phyloP scores from a whole-genome alignment of 2,329 filamentous ascomycete species.

The Aspergillus hiratsukae region DNA sequence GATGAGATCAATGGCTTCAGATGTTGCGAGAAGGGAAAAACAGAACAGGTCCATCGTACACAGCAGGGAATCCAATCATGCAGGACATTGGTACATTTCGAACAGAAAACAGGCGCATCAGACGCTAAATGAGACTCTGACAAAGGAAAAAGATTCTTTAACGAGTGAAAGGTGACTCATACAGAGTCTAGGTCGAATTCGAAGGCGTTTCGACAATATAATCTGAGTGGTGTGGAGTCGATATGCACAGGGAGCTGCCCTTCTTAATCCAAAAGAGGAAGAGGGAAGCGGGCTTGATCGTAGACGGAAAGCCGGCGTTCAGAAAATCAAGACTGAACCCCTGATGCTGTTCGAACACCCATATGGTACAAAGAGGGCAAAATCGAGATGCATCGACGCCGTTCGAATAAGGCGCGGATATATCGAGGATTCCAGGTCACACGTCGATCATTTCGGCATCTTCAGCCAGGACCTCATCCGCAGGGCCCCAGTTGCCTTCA shows the following conservation, averaged over 20 bases:
- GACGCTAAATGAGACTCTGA: slow-evolving; percentile 4
- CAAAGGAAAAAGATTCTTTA: slow-evolving; percentile 4
- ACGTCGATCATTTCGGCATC: slow-evolving; percentile 63
- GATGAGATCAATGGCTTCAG: background rate
- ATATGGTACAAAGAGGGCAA: slow-evolving; percentile 15
- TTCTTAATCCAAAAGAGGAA: slow-evolving; percentile 1
- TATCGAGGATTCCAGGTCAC: slow-evolving; percentile 29
- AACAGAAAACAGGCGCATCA: background rate
- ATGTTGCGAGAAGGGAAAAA: background rate
- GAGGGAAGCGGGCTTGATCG: slow-evolving; percentile 10
- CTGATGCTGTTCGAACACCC: slow-evolving; percentile 12
- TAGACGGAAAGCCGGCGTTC: background rate
- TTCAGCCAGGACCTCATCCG: slow-evolving; percentile 56
- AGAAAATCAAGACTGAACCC: slow-evolving; percentile 12
- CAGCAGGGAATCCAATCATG: slow-evolving; percentile 1
- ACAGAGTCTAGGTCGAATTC: slow-evolving; percentile 3
- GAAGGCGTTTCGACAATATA: slow-evolving; percentile 1
- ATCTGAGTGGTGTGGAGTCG: slow-evolving; percentile 1
- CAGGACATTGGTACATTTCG: slow-evolving; percentile 1
- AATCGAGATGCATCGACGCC: slow-evolving; percentile 25
- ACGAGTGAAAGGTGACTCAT: slow-evolving; percentile 1
- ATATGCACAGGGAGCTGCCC: background rate
- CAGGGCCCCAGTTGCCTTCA: slow-evolving; percentile 91
- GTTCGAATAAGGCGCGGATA: slow-evolving; percentile 11
- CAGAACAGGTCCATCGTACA: background rate